Evolutionary conservation across 208 protist species (phyloP), one percentile per base, ranked within the genome.

Genomic region (Leishmania arabica): DNA sequence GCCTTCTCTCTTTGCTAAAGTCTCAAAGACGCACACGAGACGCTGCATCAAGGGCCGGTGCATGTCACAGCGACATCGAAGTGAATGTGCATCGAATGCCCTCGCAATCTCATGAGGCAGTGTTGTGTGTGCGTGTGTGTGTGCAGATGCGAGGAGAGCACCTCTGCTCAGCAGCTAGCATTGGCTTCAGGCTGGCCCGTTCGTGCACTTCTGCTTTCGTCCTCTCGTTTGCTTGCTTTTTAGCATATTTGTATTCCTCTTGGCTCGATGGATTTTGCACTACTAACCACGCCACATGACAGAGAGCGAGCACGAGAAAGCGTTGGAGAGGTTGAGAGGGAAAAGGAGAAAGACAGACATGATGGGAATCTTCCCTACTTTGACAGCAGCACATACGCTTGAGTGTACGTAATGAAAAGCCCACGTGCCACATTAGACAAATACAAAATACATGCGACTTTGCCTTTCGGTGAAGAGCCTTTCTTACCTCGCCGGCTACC

Each of bases 231-330:
- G 40, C 56, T 75, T 24, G 11, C 27, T 73, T 70, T 69, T 54
- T 40, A 37, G 51, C 51, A 54, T 54, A 54, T 21, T 54, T 54
- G 51, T 31, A 2, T 53, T 58, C 19, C 15, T 27, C 15, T 53
- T n/a, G 37, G 37, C 45, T 73, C 69, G 13, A 73, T 73, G 24
- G 19, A 37, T 51, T 13, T 51, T 53, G 42, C 47, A 71, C 53
- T 77, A 77, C 53, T 77, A 77, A 77, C 4, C 40, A 65, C 53
- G 72, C 66, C 34, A 71, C 66, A 71, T 71, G 66, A 71, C 40
- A 34, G 69, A 73, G 45, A 73, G 27, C 19, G 73, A 77, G 40
- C 51, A 64, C 51, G 37, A 77, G 53, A 77, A 45, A 60, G 34
- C 54, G 51, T 40, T 66, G 73, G 51, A 62, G 73, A 65, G 53